These are phyloP conservation scores for Auricularia sp. DNA, from an alignment of 768 basidiomycete species.

Conservation along the genomic window DNA sequence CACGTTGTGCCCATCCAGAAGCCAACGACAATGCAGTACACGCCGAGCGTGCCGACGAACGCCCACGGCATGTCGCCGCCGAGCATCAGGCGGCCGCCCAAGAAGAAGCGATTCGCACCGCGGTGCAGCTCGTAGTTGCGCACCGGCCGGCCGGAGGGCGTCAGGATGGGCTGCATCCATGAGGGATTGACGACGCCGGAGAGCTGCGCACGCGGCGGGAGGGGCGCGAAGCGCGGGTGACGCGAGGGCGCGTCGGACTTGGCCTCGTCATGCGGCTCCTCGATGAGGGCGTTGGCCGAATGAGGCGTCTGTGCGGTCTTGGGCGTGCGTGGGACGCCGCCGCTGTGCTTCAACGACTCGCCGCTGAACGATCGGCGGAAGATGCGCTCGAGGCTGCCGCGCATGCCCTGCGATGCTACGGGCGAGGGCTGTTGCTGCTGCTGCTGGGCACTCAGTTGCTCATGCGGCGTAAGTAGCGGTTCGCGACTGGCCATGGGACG, in stretches of 20 bases:
- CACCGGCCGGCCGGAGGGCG: constrained; percentile 29
- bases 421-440: constrained; percentile 5
- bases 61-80: constrained; percentile 84
- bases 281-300: constrained; percentile 13
- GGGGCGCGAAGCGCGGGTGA: constrained; percentile 17
- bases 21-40: constrained; percentile 61
- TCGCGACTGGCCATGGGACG: constrained; percentile 56
- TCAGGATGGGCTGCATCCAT: background rate
- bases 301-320: constrained; percentile 15
- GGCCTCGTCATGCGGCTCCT: constrained; percentile 3
- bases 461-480: constrained; percentile 49
- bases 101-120: constrained; percentile 68
- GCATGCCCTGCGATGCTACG: constrained; percentile 29
- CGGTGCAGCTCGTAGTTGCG: constrained; percentile 57
- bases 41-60: constrained; percentile 51
- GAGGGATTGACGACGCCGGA: background rate
- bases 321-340: constrained; percentile 13
- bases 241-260: constrained; percentile 14
- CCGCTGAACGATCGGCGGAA: constrained; percentile 40
- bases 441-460: constrained; percentile 8
- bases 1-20: constrained; percentile 85
- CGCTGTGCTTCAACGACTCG: constrained; percentile 19
- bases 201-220: constrained; percentile 3
- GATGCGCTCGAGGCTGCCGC: constrained; percentile 53
- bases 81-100: constrained; percentile 61